A percentile compares a stretch with the other conserved stretches of the same genome.
These are phyloP conservation scores for Apophysomyces variabilis DNA, from an alignment of 371 early-diverging fungal genomes.

Conservation along the genomic window DNA sequence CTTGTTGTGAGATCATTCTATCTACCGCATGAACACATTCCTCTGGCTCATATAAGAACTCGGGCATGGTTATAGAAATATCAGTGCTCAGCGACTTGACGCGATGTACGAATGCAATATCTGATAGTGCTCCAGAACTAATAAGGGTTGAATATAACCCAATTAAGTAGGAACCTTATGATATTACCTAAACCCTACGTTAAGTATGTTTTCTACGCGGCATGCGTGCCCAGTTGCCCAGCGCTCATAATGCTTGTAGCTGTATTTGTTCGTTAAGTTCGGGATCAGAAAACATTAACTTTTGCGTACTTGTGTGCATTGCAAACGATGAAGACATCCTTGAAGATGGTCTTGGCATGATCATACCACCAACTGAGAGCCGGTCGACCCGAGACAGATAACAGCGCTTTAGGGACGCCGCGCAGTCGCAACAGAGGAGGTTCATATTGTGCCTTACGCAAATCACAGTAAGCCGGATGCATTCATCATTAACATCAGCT, in stretches of 20 bases:
- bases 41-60: constrained; percentile 28
- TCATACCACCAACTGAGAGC: constrained; percentile 49
- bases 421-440: constrained; percentile 27
- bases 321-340: constrained; percentile 39
- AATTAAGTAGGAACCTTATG: not conserved
- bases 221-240: constrained; percentile 47
- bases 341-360: constrained; percentile 22
- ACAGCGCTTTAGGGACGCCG: constrained; percentile 45
- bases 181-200: constrained; percentile 47
- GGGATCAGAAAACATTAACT: too few relatives aligned
- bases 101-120: constrained; percentile 45
- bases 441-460: constrained; percentile 24
- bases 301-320: constrained; percentile 52
- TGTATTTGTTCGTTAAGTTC: constrained; percentile 9
- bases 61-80: constrained; percentile 32
- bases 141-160: not conserved
- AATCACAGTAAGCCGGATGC: not conserved
- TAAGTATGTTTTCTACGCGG: constrained; percentile 41
- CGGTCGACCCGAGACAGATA: constrained; percentile 50
- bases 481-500: not conserved
- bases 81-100: constrained; percentile 32
- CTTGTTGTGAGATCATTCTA: not conserved
- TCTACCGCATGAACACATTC: not conserved
- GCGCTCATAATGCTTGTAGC: constrained; percentile 52
- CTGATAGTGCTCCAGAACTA: constrained; percentile 41